Conservation (phyloP, 1,284 basidiomycete genomes). For the Cryptococcus hybrid region DNA sequence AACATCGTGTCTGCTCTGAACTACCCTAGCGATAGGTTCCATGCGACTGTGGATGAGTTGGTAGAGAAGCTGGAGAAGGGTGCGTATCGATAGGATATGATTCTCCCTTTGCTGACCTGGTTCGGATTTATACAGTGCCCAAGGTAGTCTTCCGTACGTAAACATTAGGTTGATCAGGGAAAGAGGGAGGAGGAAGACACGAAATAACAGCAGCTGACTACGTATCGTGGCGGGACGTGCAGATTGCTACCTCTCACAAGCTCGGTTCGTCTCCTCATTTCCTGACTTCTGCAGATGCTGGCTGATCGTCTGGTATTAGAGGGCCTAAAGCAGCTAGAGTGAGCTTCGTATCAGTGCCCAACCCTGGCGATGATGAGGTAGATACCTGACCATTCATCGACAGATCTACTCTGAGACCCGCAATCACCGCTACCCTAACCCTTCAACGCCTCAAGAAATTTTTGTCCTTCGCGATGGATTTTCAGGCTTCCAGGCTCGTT, state of each 20-base stretch:
- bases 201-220: neutral
- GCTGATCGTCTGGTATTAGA: conserved; percentile 13
- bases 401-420: conserved; percentile 48
- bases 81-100: conserved; percentile 11
- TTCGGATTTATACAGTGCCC: conserved; percentile 27
- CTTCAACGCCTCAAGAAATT: conserved; percentile 37
- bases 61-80: conserved; percentile 37
- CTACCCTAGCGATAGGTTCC: conserved; percentile 42
- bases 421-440: conserved; percentile 7
- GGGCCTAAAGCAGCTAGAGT: conserved; percentile 49
- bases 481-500: conserved; percentile 45
- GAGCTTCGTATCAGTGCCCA: conserved; percentile 6
- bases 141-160: conserved; percentile 48
- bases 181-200: neutral
- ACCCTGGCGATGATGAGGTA: neutral
- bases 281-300: too few relatives aligned
- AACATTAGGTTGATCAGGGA: neutral
- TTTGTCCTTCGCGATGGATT: conserved; percentile 49
- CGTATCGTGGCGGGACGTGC: too few relatives aligned
- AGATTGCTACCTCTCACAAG: conserved; percentile 50
- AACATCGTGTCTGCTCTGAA: conserved; percentile 48
- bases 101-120: too few relatives aligned
- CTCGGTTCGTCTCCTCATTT: conserved; percentile 23
- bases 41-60: conserved; percentile 35
- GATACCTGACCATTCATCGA: neutral